phyloP scores from a whole-genome alignment of 164 flowering plant species.

The Kingdonia uniflora region DNA sequence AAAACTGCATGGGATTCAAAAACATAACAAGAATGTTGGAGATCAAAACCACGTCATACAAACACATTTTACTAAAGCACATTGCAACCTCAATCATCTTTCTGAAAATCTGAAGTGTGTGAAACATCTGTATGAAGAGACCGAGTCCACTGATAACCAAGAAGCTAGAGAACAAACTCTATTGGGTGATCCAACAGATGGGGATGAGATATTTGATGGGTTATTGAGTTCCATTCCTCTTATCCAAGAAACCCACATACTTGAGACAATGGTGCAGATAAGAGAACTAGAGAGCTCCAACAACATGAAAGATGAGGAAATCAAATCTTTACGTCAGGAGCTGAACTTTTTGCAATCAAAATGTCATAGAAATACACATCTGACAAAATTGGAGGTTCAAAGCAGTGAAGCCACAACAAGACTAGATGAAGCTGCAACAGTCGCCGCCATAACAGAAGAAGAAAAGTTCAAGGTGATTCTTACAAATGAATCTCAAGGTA shows the following conservation, averaged over 20 bases:
- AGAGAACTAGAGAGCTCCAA: constrained; percentile 40
- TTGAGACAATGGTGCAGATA: constrained; percentile 34
- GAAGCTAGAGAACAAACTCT: constrained; percentile 2
- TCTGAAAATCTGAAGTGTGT: constrained; percentile 28
- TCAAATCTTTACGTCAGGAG: constrained; percentile 28
- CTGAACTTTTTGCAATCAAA: constrained; percentile 13
- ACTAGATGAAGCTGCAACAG: constrained; percentile 4
- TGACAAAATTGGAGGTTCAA: constrained; percentile 4
- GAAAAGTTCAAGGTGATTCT: constrained; percentile 8
- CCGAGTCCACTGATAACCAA: constrained; percentile 10
- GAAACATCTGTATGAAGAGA: constrained; percentile 26
- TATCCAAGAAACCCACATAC: constrained; percentile 3
- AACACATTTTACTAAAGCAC: constrained; percentile 38
- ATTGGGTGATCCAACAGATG: constrained; percentile 1
- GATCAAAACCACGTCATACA: constrained; percentile 28
- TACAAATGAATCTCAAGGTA: constrained; percentile 9
- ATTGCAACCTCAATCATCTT: constrained; percentile 33
- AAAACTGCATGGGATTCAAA: constrained; percentile 32
- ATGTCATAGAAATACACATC: constrained; percentile 1
- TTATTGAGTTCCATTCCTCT: too few species aligned
- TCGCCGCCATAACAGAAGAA: constrained; percentile 1
- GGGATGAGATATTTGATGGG: too few species aligned
- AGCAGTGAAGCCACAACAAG: constrained; percentile 3
- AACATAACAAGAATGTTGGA: constrained; percentile 25
- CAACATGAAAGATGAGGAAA: constrained; percentile 45